Evolutionary conservation across 139 green algal genomes (phyloP).

Genomic region (Chlorella sp.): DNA sequence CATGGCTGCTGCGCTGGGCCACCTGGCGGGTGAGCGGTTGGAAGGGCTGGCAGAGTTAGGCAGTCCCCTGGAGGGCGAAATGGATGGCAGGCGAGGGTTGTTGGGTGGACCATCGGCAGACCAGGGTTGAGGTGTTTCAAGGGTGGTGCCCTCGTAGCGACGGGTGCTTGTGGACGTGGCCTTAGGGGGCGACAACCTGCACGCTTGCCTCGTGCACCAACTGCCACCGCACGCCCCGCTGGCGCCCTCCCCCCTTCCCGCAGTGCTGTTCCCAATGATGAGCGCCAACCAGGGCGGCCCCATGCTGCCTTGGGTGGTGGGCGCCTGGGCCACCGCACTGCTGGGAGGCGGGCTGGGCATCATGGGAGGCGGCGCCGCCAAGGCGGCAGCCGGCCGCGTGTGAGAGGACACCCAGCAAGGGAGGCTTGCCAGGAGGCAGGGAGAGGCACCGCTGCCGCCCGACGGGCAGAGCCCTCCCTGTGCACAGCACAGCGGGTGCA

Average conservation of each 20-base stretch:
- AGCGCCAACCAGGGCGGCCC: slow-evolving; percentile 25
- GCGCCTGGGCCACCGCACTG: slow-evolving; percentile 20
- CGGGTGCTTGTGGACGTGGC: too few species aligned
- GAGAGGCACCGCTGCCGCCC: neutral
- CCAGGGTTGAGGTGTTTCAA: too few species aligned
- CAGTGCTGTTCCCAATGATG: slow-evolving; percentile 21
- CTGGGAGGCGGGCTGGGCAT: slow-evolving; percentile 5
- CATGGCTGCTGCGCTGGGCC: neutral
- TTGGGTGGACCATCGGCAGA: too few species aligned
- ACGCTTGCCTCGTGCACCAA: neutral
- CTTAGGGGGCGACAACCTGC: too few species aligned
- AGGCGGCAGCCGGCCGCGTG: slow-evolving; percentile 4
- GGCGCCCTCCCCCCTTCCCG: neutral
- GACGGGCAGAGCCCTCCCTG: neutral
- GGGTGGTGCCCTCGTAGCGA: too few species aligned
- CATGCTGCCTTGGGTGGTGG: neutral
- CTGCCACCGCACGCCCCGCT: neutral
- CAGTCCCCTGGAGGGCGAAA: too few species aligned
- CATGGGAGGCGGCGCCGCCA: slow-evolving; percentile 18
- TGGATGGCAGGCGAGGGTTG: neutral
- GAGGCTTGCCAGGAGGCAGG: neutral
- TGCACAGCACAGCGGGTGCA: too few species aligned
- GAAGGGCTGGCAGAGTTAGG: too few species aligned
- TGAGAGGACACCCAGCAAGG: neutral
- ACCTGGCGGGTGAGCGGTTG: slow-evolving; percentile 24